phyloP scores from a whole-genome alignment of 2,329 filamentous ascomycete species.

The Penicillium sclerotiorum region DNA sequence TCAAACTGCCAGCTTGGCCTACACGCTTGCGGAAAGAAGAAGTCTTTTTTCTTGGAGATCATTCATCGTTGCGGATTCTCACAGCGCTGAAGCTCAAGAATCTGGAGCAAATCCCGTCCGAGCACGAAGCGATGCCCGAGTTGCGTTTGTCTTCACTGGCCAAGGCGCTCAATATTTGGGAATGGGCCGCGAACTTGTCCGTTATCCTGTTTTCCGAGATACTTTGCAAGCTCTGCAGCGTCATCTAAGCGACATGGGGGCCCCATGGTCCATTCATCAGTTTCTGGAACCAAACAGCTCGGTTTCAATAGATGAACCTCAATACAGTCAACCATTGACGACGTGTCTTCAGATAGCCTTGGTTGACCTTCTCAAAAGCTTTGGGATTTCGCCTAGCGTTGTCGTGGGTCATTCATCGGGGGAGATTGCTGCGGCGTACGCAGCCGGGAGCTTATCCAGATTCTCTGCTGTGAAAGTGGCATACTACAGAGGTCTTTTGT shows the following conservation, averaged over 20 bases:
- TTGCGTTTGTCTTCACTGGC: not conserved
- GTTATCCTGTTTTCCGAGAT: not conserved
- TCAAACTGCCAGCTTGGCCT: no score
- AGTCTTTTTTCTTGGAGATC: no score
- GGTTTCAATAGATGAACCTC: not conserved
- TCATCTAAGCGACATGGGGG: not conserved
- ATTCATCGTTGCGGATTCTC: no score
- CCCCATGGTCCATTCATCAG: not conserved
- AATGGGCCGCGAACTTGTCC: not conserved
- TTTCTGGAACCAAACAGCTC: constrained; percentile 1
- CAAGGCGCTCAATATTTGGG: not conserved
- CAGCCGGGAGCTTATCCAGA: not conserved
- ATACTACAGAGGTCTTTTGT: not conserved
- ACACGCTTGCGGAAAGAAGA: no score
- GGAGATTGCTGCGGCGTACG: constrained; percentile 12
- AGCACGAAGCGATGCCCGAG: not conserved
- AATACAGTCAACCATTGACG: not conserved
- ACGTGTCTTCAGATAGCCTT: constrained; percentile 6
- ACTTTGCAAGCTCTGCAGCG: not conserved
- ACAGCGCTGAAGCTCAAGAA: no score
- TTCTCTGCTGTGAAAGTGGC: not conserved
- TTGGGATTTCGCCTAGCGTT: constrained; percentile 19
- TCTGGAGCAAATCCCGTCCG: not conserved
- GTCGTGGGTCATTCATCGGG: constrained; percentile 32
- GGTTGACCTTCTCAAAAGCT: constrained; percentile 25